Evolutionary conservation across 2,329 filamentous ascomycete genomes (phyloP).

Genomic region (Sclerotinia glacialis): DNA sequence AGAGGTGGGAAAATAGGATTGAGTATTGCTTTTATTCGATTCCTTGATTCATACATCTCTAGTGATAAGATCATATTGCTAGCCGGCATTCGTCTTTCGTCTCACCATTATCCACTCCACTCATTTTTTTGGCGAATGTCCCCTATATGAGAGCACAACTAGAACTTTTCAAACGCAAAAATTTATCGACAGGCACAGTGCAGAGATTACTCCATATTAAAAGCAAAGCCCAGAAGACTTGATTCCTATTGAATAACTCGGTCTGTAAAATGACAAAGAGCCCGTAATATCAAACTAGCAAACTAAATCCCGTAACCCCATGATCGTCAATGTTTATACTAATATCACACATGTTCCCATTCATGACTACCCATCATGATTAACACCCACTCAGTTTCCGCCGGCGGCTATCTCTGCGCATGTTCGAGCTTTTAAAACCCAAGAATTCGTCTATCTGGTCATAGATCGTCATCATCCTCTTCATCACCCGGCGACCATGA

Average conservation of each 20-base stretch:
- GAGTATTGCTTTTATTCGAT: too few species aligned
- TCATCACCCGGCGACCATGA: not conserved
- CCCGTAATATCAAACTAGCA: not conserved
- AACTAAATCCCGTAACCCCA: not conserved
- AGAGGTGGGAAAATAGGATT: too few species aligned
- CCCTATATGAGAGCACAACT: too few species aligned
- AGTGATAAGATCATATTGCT: too few species aligned
- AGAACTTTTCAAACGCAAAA: too few species aligned
- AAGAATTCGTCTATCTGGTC: too few species aligned
- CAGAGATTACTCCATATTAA: not conserved
- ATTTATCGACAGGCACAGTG: too few species aligned
- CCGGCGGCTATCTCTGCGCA: not conserved
- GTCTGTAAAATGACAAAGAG: not conserved
- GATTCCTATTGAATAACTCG: not conserved
- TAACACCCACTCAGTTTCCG: not conserved
- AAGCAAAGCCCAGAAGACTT: not conserved
- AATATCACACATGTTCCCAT: not conserved
- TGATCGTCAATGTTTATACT: not conserved
- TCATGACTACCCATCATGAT: not conserved
- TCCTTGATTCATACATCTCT: too few species aligned
- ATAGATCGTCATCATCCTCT: not conserved
- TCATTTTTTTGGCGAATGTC: too few species aligned
- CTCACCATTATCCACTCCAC: too few species aligned
- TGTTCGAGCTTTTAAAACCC: accelerated
- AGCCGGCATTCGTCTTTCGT: too few species aligned